Evolutionary conservation across 768 basidiomycete species (phyloP).

Genomic region (Naganishia vaughanmartiniae): DNA sequence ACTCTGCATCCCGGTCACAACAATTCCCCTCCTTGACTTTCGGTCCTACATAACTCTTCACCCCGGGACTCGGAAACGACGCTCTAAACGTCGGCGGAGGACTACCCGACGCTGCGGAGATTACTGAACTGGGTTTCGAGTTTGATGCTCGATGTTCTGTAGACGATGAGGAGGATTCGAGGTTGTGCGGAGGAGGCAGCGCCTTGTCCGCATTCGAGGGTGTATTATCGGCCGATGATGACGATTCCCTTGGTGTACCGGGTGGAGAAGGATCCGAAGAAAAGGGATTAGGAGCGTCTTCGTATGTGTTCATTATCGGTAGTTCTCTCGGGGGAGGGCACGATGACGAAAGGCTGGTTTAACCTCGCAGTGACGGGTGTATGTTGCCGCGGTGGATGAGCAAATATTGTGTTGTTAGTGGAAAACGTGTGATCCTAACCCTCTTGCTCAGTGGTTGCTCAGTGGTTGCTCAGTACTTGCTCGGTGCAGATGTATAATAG

Average conservation of each 20-base stretch:
- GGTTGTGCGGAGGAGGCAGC: neutral
- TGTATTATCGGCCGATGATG: neutral
- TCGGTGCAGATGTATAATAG: no score
- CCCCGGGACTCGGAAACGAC: conserved; percentile 43
- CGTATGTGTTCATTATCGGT: conserved; percentile 27
- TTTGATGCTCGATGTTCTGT: neutral
- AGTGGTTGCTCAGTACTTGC: no score
- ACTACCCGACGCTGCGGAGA: conserved; percentile 37
- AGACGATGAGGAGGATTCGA: neutral
- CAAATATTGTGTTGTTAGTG: no score
- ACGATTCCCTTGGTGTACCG: conserved; percentile 14
- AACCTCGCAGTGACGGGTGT: no score
- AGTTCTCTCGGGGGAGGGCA: no score
- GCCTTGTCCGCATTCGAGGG: conserved; percentile 4
- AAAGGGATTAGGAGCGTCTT: conserved; percentile 35
- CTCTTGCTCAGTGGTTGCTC: no score
- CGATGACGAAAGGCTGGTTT: no score
- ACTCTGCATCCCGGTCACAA: conserved; percentile 47
- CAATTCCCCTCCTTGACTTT: conserved; percentile 47
- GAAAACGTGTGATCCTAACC: no score
- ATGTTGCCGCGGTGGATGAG: no score
- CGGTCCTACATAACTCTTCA: conserved; percentile 39
- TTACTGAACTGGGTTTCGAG: neutral
- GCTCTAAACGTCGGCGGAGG: conserved; percentile 49
- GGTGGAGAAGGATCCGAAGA: conserved; percentile 31